These are phyloP conservation scores for Pisolithus orientalis DNA, from an alignment of 768 basidiomycete genomes.

Conservation along the genomic window DNA sequence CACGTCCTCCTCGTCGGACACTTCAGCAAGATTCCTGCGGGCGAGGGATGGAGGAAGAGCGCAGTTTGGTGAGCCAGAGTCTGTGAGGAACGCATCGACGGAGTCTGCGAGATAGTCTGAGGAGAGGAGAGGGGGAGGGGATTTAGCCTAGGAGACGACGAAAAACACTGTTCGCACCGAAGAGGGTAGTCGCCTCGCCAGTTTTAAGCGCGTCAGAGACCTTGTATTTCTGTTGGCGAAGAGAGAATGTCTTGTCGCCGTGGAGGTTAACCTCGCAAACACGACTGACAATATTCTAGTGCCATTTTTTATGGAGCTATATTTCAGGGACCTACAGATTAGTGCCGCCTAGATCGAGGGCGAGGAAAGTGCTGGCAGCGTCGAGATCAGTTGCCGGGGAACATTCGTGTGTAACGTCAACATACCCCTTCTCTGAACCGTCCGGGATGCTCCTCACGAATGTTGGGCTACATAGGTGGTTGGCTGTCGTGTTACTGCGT, in stretches of 20 bases:
- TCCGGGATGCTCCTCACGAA: slow-evolving; percentile 95
- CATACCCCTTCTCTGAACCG: slow-evolving; percentile 89
- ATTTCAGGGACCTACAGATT: slow-evolving; percentile 65
- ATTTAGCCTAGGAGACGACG: slow-evolving; percentile 4
- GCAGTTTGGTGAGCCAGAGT: slow-evolving; percentile 24
- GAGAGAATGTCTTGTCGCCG: slow-evolving; percentile 81
- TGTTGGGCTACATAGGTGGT: slow-evolving; percentile 55
- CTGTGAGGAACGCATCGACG: slow-evolving; percentile 89
- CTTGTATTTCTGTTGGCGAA: slow-evolving; percentile 95
- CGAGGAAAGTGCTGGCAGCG: slow-evolving; percentile 77
- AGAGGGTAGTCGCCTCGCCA: slow-evolving; percentile 81
- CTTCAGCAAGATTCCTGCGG: slow-evolving; percentile 8
- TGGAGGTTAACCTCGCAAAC: slow-evolving; percentile 92
- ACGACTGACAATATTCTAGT: slow-evolving; percentile 47
- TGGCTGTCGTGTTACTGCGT: not conserved
- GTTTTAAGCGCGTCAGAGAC: slow-evolving; percentile 92
- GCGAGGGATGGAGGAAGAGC: slow-evolving; percentile 22
- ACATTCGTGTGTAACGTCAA: not conserved
- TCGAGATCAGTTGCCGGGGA: slow-evolving; percentile 1
- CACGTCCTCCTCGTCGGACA: slow-evolving; percentile 12
- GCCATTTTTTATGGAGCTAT: not conserved
- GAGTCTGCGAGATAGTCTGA: slow-evolving; percentile 96
- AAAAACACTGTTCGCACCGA: slow-evolving; percentile 47
- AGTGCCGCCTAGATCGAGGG: slow-evolving; percentile 94
- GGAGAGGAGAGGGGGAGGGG: slow-evolving; percentile 3